Conservation (phyloP, 805 yeast species). For the Saturnispora galanensis region DNA sequence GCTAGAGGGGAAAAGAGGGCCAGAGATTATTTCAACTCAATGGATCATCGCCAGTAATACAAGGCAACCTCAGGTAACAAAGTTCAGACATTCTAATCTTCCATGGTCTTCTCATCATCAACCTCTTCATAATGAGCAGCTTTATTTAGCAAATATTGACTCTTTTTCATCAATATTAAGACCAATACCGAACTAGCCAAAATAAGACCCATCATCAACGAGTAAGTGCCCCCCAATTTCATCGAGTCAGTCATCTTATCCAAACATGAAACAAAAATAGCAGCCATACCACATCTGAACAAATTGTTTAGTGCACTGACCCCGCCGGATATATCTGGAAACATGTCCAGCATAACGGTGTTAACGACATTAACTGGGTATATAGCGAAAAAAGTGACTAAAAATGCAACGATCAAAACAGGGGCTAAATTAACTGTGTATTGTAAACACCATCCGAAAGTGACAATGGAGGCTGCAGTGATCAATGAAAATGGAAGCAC, state of each 20-base stretch:
- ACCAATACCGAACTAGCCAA: background rate
- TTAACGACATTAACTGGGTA: conserved; percentile 46
- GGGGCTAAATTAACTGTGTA: too few relatives aligned
- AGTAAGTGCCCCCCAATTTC: conserved; percentile 65
- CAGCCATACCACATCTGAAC: conserved; percentile 60
- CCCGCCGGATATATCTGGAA: conserved; percentile 58
- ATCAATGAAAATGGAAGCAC: conserved; percentile 20
- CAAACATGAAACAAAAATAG: conserved; percentile 56
- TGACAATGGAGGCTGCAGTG: conserved; percentile 26
- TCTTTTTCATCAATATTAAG: background rate
- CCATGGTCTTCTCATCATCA: too few relatives aligned
- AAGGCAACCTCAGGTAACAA: too few relatives aligned
- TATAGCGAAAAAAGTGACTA: conserved; percentile 47
- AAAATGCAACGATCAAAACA: conserved; percentile 43
- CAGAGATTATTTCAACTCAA: too few relatives aligned
- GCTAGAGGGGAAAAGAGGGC: too few relatives aligned
- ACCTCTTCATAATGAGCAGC: too few relatives aligned
- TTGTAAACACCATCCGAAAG: conserved; percentile 66
- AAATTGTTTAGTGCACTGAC: conserved; percentile 64
- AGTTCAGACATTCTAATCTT: too few relatives aligned
- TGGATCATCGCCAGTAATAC: too few relatives aligned
- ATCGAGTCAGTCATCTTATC: conserved; percentile 45
- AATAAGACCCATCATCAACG: conserved; percentile 34
- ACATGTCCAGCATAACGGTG: conserved; percentile 62
- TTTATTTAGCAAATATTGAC: background rate